Percentiles rank a stretch among this genome's conserved stretches.
Evolutionary conservation across 805 yeast genomes (phyloP).

Genomic region (Helenozyma baotianmanensis): DNA sequence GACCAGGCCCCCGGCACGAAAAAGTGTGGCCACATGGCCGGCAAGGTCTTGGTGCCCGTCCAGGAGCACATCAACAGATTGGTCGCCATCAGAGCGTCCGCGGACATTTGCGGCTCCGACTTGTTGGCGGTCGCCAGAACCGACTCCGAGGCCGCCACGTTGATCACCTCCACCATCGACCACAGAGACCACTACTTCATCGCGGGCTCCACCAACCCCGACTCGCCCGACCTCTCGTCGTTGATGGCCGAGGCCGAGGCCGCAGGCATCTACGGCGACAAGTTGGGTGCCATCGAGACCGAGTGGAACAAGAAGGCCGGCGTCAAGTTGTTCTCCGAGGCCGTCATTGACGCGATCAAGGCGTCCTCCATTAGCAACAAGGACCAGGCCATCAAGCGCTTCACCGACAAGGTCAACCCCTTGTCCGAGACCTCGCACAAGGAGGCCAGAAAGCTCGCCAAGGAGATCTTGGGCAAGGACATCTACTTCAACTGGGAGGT

Average conservation of each 20-base stretch:
- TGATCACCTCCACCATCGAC: conserved; percentile 90
- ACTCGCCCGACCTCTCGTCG: conserved; percentile 65
- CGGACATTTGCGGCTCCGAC: conserved; percentile 87
- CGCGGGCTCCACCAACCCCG: conserved; percentile 86
- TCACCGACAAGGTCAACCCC: conserved; percentile 68
- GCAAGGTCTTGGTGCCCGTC: conserved; percentile 94
- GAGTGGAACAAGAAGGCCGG: conserved; percentile 83
- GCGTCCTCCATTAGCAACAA: conserved; percentile 56
- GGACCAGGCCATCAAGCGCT: conserved; percentile 56
- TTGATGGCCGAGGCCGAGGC: conserved; percentile 79
- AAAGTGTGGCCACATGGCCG: conserved; percentile 99
- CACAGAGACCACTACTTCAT: conserved; percentile 90
- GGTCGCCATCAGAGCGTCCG: conserved; percentile 90
- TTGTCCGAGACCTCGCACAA: conserved; percentile 68
- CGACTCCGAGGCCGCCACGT: conserved; percentile 96
- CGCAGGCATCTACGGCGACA: conserved; percentile 66
- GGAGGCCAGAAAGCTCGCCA: conserved; percentile 76
- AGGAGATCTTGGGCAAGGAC: conserved; percentile 72
- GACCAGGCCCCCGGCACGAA: conserved; percentile 99
- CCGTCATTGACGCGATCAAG: conserved; percentile 78
- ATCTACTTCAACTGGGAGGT: conserved; percentile 92
- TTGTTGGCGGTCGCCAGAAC: conserved; percentile 90
- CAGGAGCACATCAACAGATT: conserved; percentile 96
- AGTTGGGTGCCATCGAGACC: conserved; percentile 67
- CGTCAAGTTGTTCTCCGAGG: conserved; percentile 84